Conservation (phyloP, 805 yeast species). For the Ogataea polymorpha region DNA sequence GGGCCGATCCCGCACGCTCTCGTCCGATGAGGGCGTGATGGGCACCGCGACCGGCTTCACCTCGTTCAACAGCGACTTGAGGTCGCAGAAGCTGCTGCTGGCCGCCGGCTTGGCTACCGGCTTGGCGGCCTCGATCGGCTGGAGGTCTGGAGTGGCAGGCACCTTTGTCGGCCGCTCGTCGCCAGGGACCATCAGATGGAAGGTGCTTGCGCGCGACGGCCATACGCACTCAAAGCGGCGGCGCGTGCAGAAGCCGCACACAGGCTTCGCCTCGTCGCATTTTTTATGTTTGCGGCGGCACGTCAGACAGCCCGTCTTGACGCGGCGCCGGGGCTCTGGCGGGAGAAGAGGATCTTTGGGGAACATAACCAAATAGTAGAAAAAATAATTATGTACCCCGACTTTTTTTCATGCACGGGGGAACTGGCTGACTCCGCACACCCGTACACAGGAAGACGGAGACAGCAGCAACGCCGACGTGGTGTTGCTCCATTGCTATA, state of each 20-base stretch:
- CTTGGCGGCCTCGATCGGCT: not conserved
- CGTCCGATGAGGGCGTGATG: conserved; percentile 9
- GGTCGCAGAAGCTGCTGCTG: conserved; percentile 7
- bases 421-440: not conserved
- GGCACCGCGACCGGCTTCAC: conserved; percentile 9
- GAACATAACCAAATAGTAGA: not conserved
- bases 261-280: conserved; percentile 49
- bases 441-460: too few relatives aligned
- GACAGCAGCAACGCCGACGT: too few relatives aligned
- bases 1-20: not conserved
- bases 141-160: conserved; percentile 1
- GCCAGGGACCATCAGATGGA: conserved; percentile 15
- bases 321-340: conserved; percentile 9
- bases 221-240: conserved; percentile 32
- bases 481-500: not conserved
- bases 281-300: conserved; percentile 52
- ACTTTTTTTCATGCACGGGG: not conserved
- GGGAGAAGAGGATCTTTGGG: not conserved
- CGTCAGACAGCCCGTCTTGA: conserved; percentile 43
- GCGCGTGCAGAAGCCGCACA: conserved; percentile 39
- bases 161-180: conserved; percentile 4
- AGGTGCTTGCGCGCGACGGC: conserved; percentile 23
- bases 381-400: not conserved
- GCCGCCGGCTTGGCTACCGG: conserved; percentile 2
- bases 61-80: conserved; percentile 13